Evolutionary conservation across 371 early-diverging fungal species (phyloP).

Genomic region (Syncephalis plumigaleata): DNA sequence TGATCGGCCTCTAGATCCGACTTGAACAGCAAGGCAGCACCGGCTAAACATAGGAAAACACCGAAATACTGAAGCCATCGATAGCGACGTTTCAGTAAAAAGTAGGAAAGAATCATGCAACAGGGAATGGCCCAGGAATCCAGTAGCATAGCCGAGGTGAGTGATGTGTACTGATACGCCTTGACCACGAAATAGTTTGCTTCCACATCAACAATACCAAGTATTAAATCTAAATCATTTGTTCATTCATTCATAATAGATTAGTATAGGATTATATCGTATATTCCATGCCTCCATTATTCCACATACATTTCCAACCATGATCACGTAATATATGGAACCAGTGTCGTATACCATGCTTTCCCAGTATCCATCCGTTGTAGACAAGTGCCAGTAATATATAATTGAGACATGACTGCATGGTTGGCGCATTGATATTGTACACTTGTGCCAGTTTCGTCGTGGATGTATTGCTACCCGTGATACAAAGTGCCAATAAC

Average conservation of each 20-base stretch:
- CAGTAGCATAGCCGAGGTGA: slow-evolving; percentile 52
- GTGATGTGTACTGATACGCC: slow-evolving; percentile 48
- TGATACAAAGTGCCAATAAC: slow-evolving; percentile 50
- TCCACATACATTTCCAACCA: slow-evolving; percentile 25
- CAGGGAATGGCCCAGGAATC: slow-evolving; percentile 60
- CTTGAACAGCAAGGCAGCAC: slow-evolving; percentile 41
- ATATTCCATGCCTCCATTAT: not conserved
- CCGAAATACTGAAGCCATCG: slow-evolving; percentile 43
- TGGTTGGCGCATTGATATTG: slow-evolving; percentile 39
- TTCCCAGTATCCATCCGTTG: slow-evolving; percentile 28
- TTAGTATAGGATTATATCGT: not conserved
- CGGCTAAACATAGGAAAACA: slow-evolving; percentile 36
- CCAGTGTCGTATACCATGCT: slow-evolving; percentile 25
- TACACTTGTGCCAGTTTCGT: slow-evolving; percentile 28
- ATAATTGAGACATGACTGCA: slow-evolving; percentile 49
- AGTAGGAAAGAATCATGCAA: slow-evolving; percentile 36
- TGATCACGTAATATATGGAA: slow-evolving; percentile 24
- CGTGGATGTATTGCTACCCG: slow-evolving; percentile 38
- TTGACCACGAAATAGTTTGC: slow-evolving; percentile 65
- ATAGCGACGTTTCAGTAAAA: slow-evolving; percentile 39
- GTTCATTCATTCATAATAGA: not conserved
- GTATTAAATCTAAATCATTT: slow-evolving; percentile 19
- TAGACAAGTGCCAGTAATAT: slow-evolving; percentile 41
- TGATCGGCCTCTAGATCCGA: slow-evolving; percentile 18
- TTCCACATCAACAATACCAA: slow-evolving; percentile 55